Conservation (phyloP, 768 basidiomycete species). For the Leccinum rimulosum region DNA sequence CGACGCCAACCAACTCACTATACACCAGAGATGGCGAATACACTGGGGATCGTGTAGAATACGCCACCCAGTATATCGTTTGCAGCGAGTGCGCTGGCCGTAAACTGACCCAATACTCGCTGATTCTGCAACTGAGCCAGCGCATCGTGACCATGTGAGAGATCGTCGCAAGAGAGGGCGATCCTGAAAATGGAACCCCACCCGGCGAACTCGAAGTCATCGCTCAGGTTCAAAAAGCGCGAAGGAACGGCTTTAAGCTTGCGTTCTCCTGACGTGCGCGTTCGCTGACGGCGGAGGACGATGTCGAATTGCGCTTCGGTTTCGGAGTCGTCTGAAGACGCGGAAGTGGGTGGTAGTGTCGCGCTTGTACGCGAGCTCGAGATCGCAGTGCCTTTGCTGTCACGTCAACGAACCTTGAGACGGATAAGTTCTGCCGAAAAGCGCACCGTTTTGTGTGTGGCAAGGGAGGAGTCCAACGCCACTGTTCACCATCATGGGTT, state of each 20-base stretch:
- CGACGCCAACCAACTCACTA: slow-evolving; percentile 44
- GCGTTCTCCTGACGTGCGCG: slow-evolving; percentile 42
- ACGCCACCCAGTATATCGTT: slow-evolving; percentile 67
- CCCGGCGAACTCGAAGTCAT: slow-evolving; percentile 70
- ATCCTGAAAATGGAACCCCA: slow-evolving; percentile 58
- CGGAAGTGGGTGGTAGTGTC: slow-evolving; percentile 41
- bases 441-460: slow-evolving; percentile 7
- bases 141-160: slow-evolving; percentile 31
- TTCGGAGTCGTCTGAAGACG: slow-evolving; percentile 19
- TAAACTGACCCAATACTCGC: slow-evolving; percentile 56
- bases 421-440: background rate
- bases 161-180: slow-evolving; percentile 44
- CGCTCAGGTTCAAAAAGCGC: slow-evolving; percentile 58
- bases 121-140: slow-evolving; percentile 32
- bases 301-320: slow-evolving; percentile 51
- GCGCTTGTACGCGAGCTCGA: background rate
- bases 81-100: slow-evolving; percentile 64
- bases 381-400: background rate
- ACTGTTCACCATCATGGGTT: no score
- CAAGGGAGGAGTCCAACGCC: background rate
- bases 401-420: background rate
- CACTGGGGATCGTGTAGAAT: slow-evolving; percentile 67
- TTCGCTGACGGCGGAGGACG: slow-evolving; percentile 58
- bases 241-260: slow-evolving; percentile 46
- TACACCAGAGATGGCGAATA: slow-evolving; percentile 58